Conservation (phyloP, 495 filamentous ascomycete species). For the Pseudomonodictys pantanalensis region DNA sequence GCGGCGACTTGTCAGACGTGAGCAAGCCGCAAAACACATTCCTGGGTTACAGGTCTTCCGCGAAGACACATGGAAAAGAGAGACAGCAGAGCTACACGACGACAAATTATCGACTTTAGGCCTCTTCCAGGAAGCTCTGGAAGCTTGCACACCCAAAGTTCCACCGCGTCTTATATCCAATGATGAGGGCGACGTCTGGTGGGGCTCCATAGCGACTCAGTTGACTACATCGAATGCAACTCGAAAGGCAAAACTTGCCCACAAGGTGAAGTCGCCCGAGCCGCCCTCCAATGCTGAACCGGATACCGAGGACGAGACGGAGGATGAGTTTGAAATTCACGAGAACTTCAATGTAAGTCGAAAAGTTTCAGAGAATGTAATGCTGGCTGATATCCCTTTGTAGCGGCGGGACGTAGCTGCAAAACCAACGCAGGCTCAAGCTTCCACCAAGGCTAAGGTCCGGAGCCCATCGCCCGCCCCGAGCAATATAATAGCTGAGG, state of each 20-base stretch:
- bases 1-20: constrained; percentile 42
- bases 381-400: not conserved
- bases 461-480: constrained; percentile 1
- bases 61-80: constrained; percentile 48
- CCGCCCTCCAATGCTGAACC: constrained; percentile 28
- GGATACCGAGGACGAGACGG: constrained; percentile 37
- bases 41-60: constrained; percentile 56
- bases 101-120: constrained; percentile 7
- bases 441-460: not conserved
- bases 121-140: constrained; percentile 37
- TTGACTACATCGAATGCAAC: not conserved
- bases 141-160: constrained; percentile 40
- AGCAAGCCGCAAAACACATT: constrained; percentile 50
- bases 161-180: constrained; percentile 47
- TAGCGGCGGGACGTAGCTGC: too few species aligned
- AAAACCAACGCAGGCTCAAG: too few species aligned
- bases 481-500: constrained; percentile 24
- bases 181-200: constrained; percentile 18
- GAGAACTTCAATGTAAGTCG: constrained; percentile 21
- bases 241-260: not conserved
- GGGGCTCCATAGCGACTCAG: not conserved
- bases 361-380: not conserved
- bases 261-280: not conserved
- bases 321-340: constrained; percentile 36
- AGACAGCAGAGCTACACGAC: constrained; percentile 32